A percentile compares a stretch with the other conserved stretches of the same genome.
These are phyloP conservation scores for Helianthus annuus DNA, from an alignment of 129 eudicot genomes.

Conservation along the genomic window DNA sequence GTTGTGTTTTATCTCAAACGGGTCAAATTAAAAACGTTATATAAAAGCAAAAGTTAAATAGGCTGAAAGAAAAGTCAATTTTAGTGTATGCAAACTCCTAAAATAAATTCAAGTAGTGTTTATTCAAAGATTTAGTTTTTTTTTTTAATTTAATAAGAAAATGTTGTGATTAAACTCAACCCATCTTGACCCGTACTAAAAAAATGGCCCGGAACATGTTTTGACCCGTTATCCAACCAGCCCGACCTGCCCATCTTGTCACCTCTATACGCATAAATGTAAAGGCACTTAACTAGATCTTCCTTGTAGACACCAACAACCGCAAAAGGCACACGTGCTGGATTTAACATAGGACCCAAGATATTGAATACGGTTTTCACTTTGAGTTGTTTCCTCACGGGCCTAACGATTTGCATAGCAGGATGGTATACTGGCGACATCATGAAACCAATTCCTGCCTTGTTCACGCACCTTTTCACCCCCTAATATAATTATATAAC, in stretches of 20 bases:
- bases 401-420: constrained; percentile 90
- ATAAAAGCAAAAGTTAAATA: not conserved
- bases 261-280: not conserved
- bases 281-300: constrained; percentile 61
- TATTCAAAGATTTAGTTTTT: too few species aligned
- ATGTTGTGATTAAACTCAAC: too few species aligned
- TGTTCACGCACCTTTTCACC: constrained; percentile 65
- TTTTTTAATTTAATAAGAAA: too few species aligned
- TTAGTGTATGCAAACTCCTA: not conserved
- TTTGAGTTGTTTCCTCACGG: constrained; percentile 78
- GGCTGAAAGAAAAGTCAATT: not conserved
- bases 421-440: constrained; percentile 92
- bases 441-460: constrained; percentile 92
- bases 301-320: constrained; percentile 93
- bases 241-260: not conserved
- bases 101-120: not conserved
- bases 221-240: not conserved
- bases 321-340: constrained; percentile 87
- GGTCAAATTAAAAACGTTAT: not conserved
- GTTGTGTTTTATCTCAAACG: not conserved
- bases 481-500: constrained; percentile 45
- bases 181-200: not conserved
- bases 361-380: constrained; percentile 93
- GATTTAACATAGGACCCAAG: constrained; percentile 90
- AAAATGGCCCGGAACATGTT: not conserved